phyloP scores from a whole-genome alignment of 2,329 filamentous ascomycete genomes.

The Beauveria brongniartii region DNA sequence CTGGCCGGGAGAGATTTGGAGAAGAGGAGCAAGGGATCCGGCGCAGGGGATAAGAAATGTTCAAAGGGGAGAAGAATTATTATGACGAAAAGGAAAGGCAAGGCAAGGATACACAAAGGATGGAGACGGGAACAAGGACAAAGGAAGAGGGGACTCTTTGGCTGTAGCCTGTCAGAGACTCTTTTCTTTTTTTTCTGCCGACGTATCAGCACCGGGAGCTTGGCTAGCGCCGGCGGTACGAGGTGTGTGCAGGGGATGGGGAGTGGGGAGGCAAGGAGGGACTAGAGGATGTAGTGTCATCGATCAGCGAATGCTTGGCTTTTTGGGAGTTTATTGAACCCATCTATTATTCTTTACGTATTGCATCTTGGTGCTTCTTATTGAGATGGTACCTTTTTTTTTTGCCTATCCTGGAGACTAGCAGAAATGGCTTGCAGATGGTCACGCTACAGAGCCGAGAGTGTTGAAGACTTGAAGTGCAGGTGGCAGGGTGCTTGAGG shows the following conservation, averaged over 20 bases:
- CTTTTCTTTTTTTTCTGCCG: not conserved
- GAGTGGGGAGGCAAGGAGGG: not conserved
- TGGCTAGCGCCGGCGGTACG: not conserved
- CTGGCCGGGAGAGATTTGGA: not conserved
- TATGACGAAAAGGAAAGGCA: not conserved
- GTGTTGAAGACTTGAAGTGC: too few species aligned
- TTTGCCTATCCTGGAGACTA: too few species aligned
- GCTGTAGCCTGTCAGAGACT: not conserved
- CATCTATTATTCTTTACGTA: too few species aligned
- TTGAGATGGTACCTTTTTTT: too few species aligned
- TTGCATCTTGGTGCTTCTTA: too few species aligned
- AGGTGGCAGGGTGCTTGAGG: too few species aligned
- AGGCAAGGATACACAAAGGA: constrained; percentile 7
- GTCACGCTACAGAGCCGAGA: too few species aligned
- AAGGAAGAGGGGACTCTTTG: constrained; percentile 4
- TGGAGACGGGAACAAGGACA: not conserved
- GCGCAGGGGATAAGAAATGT: constrained; percentile 13
- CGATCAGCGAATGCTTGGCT: not conserved
- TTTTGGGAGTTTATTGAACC: too few species aligned
- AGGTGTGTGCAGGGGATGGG: not conserved
- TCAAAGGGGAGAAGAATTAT: constrained; percentile 13
- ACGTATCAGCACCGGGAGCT: not conserved
- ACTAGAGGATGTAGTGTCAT: not conserved
- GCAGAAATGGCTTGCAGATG: too few species aligned
- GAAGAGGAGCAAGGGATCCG: constrained; percentile 10